These are phyloP conservation scores for Rhizopus sp. DNA, from an alignment of 371 early-diverging fungal genomes.

Conservation along the genomic window DNA sequence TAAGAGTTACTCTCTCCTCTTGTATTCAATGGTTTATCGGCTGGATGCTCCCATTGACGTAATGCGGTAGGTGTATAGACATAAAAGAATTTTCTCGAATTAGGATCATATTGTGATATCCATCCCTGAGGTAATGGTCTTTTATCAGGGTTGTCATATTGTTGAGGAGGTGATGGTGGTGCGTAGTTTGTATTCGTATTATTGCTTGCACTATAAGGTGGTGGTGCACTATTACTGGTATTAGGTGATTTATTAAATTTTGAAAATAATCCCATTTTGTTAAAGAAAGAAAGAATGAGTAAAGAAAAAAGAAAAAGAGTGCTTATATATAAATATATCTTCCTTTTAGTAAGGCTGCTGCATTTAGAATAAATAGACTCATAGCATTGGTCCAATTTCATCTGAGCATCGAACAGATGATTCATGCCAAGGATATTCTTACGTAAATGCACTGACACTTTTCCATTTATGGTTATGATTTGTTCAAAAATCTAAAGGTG, in stretches of 20 bases:
- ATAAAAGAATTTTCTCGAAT: constrained; percentile 42
- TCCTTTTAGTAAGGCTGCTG: not conserved
- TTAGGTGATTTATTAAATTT: constrained; percentile 23
- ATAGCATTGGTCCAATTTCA: constrained; percentile 1
- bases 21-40: constrained; percentile 30
- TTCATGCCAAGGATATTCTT: not conserved
- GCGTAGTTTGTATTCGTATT: constrained; percentile 27
- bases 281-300: not conserved
- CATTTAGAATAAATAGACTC: not conserved
- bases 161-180: constrained; percentile 39
- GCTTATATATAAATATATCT: not conserved
- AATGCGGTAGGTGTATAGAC: constrained; percentile 48
- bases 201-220: constrained; percentile 19
- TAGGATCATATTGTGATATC: constrained; percentile 49
- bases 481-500: no score
- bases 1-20: constrained; percentile 24
- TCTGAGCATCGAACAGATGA: not conserved
- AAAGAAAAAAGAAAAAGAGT: not conserved
- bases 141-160: constrained; percentile 35
- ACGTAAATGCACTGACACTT: not conserved
- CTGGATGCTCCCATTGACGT: constrained; percentile 55
- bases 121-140: constrained; percentile 41
- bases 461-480: not conserved
- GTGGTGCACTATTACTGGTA: constrained; percentile 23
- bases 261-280: constrained; percentile 44